Evolutionary conservation across 305 asterid genomes (phyloP), one percentile per base, ranked within the genome.

Genomic region (Solanum chacoense): DNA sequence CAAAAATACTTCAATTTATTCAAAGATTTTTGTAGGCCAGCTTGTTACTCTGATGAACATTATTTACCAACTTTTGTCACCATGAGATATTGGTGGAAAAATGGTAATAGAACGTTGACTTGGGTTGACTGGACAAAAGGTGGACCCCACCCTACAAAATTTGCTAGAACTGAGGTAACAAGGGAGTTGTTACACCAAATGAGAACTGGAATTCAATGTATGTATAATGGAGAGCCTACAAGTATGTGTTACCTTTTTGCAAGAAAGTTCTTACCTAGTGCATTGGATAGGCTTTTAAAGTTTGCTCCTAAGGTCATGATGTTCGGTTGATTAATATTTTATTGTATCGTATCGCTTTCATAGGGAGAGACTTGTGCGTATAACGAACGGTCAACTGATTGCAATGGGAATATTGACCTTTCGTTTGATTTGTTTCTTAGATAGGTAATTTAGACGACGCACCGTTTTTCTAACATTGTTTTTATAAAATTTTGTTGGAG

Each of bases 111-210:
- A n/a, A 87, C 89, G 36, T 50, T 87, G 85, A 87, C 89, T 32
- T 87, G 89, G 89, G 89, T 87, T 35, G 89, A 87, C 37, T 87
- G 89, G 89, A 22, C 89, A 20, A 87, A 75, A n/a, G 89, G 89
- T 50, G 89, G 89, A 31, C 89, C 89, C 12, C 89, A 87, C 31
- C 89, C 89, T 2, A 73, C 89, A 14, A 55, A 63, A 28, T 87
- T 87, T 75, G 14, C 71, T 75, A 78, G 89, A 74, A 75, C 83
- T 11, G 89, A 87, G 29, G 89, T 87, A 9, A 87, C 85, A 14
- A 80, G 11, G 36, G 85, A 50, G 32, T 76, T 87, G 71, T 42
- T 87, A 26, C 34, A 74, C 76, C 83, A 76, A 40, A 45, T 87
- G 84, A 76, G 89, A 67, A 75, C 8, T 50, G 89, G 89, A 37